Base-by-base conservation (phyloP, 2,329 filamentous ascomycete species). In the Claviceps quebecensis region DNA sequence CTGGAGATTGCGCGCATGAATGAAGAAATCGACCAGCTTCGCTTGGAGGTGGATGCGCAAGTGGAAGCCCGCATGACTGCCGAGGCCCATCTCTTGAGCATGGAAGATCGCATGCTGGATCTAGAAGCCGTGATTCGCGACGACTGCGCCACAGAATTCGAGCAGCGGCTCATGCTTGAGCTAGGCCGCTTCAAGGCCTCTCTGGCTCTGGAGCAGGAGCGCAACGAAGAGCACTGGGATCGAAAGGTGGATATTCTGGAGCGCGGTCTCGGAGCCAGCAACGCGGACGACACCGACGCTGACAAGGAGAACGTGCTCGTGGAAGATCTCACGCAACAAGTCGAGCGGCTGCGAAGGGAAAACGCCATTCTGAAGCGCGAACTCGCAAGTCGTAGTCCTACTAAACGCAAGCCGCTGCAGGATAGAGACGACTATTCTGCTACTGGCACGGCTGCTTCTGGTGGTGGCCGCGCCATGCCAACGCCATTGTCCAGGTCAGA, bases 121-220 rank as follows among this genome's bases (percentile, higher is more conserved):
- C 72, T 95, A 13, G 93, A 98, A 64, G 82, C 86, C 58, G 83
- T 84, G 5, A 80, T 97, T 34, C 83, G 93, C 22, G 91, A 96
- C 61, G 91, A 97, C 58, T 91, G 90, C 59, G 90, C 83, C 58
- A 74, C 72, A 2, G 93, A 96, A 61, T 94, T 95, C 72, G 93
- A 98, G 61, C 72, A 78, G 53, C 78, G 81, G 11, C 75, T 96
- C 46, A 78, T 81, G 19, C 70, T 83, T 13, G 89, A 96, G 64
- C 79, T 87, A 65, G 76, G 78, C 9, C 75, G 87, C n/a, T 96
- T 88, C 86, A 84, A 91, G 63, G 78, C 77, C 0, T 84, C 81
- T 0, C 78, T 89, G 65, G 84, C 87, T 17, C 79, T 84, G 5
- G 89, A 96, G 64, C 77, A 81, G 55, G 89, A 94, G 59, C 78